Percentiles rank a stretch among this genome's conserved stretches.
Evolutionary conservation across 306 rosid species (phyloP).

Genomic region (Pyrus pyrifolia): DNA sequence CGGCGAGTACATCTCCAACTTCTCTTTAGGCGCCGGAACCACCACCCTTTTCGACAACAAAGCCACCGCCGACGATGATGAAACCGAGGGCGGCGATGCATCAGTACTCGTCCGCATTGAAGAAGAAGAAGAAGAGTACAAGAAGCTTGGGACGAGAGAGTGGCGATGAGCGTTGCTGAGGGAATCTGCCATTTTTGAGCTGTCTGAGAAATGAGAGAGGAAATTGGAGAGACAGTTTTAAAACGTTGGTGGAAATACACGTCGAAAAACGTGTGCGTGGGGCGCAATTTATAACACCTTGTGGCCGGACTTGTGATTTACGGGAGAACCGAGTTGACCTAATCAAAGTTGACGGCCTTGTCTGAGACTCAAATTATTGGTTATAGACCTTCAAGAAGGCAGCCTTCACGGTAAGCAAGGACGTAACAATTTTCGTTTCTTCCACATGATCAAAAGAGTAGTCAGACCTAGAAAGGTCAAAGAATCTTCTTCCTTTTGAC

Average conservation of each 20-base stretch:
- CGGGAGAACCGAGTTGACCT: background rate
- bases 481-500: background rate
- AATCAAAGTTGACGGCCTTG: background rate
- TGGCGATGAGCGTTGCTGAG: conserved; percentile 3
- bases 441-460: background rate
- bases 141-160: conserved; percentile 50
- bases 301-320: background rate
- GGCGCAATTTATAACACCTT: background rate
- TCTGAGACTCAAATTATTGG: background rate
- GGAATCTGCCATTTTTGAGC: background rate
- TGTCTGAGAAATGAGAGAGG: background rate
- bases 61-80: background rate
- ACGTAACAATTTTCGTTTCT: background rate
- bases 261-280: background rate
- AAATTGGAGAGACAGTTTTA: background rate
- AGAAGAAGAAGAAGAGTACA: conserved; percentile 34
- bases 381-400: too few relatives aligned
- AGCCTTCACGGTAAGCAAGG: background rate
- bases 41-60: background rate
- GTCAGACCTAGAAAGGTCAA: background rate
- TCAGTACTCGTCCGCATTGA: background rate
- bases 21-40: conserved; percentile 51
- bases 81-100: background rate
- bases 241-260: too few relatives aligned
- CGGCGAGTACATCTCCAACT: conserved; percentile 50